Base-by-base conservation (phyloP, 2,329 filamentous ascomycete species). In the Cordyceps fumosorosea region DNA sequence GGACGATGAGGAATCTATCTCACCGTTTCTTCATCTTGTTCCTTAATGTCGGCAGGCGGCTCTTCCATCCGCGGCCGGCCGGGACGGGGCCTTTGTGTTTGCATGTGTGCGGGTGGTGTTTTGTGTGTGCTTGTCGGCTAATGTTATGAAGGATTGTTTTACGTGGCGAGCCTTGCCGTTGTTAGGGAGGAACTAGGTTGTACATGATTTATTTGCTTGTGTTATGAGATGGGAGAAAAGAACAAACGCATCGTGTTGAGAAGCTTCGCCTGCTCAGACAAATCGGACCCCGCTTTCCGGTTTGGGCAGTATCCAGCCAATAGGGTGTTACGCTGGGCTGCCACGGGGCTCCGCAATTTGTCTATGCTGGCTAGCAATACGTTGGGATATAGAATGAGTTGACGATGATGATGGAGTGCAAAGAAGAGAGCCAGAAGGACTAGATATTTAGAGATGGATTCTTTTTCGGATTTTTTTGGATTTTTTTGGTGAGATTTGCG, bases 61-160 rank as follows among this genome's bases (percentile, higher is more conserved):
- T 62, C 60, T 45, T 51, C 45, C 54, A 62, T 57, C 2, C 60
- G 60, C 26, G 60, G 60, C 12, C 60, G 60, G 45, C 60, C 54
- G 5, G 54, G 54, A n/a, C 60, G 60, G 18, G 60, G 55, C 22
- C 45, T 57, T 52, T 57, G 53, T 11, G 60, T 24, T 18, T 57
- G 37, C 60, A 62, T 62, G 34, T n/a, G 14, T 34, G 18, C 14
- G 4, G n/a, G 14, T 47, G 29, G 18, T 22, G 0, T 55, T n/a
- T 16, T n/a, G n/a, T n/a, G n/a, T n/a, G n/a, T n/a, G n/a, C 20
- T 24, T 5, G 12, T 51, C 7, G 40, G 18, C 14, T 14, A 16
- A n/a, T 40, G 3, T 11, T 3, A 37, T 37, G 34, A 34, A 34
- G 5, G 10, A 48, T n/a, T 11, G 2, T 44, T 14, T 14, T 29